Conservation (phyloP, 2,329 filamentous ascomycete genomes). For the Metarhizium guizhouense region DNA sequence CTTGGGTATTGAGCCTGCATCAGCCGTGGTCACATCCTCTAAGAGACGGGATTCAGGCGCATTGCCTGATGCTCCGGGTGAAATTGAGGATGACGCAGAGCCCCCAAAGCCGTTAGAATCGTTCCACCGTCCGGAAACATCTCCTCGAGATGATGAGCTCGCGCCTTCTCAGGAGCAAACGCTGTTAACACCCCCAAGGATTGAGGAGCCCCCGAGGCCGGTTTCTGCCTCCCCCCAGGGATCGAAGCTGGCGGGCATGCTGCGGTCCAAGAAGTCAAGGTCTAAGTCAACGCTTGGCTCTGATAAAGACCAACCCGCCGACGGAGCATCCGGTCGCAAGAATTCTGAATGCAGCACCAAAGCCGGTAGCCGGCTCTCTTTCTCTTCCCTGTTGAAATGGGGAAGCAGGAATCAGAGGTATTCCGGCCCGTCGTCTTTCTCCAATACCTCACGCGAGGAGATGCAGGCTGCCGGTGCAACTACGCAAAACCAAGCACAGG, state of each 20-base stretch:
- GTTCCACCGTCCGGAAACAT: slow-evolving; percentile 22
- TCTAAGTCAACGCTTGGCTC: slow-evolving; percentile 40
- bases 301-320: slow-evolving; percentile 32
- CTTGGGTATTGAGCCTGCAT: slow-evolving; percentile 47
- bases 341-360: slow-evolving; percentile 45
- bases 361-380: slow-evolving; percentile 36
- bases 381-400: slow-evolving; percentile 70
- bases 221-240: slow-evolving; percentile 14
- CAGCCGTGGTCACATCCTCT: slow-evolving; percentile 47
- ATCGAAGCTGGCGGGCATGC: slow-evolving; percentile 26
- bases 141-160: slow-evolving; percentile 7
- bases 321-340: slow-evolving; percentile 42
- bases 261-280: slow-evolving; percentile 37
- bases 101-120: slow-evolving; percentile 15
- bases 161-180: not conserved
- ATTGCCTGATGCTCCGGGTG: slow-evolving; percentile 14
- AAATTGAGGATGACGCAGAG: slow-evolving; percentile 11
- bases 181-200: not conserved
- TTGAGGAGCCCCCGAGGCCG: slow-evolving; percentile 12
- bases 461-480: slow-evolving; percentile 41
- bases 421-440: slow-evolving; percentile 66
- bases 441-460: slow-evolving; percentile 84
- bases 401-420: slow-evolving; percentile 49
- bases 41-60: slow-evolving; percentile 29
- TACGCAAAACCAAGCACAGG: slow-evolving; percentile 16